phyloP scores from a whole-genome alignment of 306 rosid species.

The Medicago truncatula region DNA sequence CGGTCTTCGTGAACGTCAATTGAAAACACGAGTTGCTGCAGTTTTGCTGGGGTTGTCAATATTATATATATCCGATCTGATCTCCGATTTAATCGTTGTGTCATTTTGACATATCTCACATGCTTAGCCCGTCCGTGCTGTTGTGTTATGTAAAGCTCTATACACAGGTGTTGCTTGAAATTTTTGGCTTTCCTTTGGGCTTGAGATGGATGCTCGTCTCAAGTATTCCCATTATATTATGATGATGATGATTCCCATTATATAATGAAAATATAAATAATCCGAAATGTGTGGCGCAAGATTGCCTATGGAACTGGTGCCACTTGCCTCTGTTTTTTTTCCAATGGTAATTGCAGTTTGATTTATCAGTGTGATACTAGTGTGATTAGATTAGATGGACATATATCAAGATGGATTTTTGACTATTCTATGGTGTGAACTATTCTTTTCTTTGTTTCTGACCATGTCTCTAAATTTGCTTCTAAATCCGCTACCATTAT shows the following conservation, averaged over 20 bases:
- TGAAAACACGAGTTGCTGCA: constrained; percentile 50
- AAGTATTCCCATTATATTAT: constrained; percentile 53
- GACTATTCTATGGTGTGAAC: background rate
- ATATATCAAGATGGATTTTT: background rate
- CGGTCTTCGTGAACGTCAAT: constrained; percentile 34
- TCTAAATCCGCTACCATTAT: background rate
- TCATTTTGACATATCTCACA: constrained; percentile 38
- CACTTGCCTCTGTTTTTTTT: constrained; percentile 31
- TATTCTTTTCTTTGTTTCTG: background rate
- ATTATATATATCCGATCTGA: constrained; percentile 30
- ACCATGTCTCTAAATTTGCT: background rate
- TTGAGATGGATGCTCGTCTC: constrained; percentile 46
- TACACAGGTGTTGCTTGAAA: constrained; percentile 43
- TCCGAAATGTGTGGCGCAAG: constrained; percentile 47
- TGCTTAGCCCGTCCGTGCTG: constrained; percentile 47
- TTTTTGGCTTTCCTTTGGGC: constrained; percentile 34
- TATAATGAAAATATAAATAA: constrained; percentile 60
- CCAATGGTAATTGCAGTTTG: constrained; percentile 42
- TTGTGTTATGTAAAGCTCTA: constrained; percentile 56
- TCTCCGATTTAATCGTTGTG: constrained; percentile 40
- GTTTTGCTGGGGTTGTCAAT: constrained; percentile 50
- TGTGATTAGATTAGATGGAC: background rate
- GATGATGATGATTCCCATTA: constrained; percentile 49
- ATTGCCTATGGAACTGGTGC: constrained; percentile 45
- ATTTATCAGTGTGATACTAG: constrained; percentile 16